Conservation (phyloP, 345 rosid species). For the Heritiera fomes region DNA sequence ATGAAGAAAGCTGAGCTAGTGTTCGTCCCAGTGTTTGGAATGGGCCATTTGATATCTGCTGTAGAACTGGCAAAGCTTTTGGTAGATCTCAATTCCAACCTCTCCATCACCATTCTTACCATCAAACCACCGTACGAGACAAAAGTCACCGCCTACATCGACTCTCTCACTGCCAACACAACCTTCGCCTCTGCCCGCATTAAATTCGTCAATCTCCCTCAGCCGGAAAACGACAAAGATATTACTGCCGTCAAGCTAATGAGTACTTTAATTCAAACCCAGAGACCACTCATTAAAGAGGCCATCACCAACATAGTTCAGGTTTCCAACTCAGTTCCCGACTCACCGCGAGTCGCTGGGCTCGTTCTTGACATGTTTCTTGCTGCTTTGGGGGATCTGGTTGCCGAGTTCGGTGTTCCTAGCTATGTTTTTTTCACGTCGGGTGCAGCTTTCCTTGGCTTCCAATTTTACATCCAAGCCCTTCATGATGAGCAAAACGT, state of each 20-base stretch:
- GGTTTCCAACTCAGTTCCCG: neutral
- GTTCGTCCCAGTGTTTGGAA: conserved; percentile 41
- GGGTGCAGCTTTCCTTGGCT: conserved; percentile 10
- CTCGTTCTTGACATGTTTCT: conserved; percentile 10
- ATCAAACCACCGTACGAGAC: conserved; percentile 5
- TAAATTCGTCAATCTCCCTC: too few relatives aligned
- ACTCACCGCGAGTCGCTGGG: conserved; percentile 8
- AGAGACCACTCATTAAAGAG: neutral
- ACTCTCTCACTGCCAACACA: neutral
- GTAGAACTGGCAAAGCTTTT: conserved; percentile 44
- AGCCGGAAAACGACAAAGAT: neutral
- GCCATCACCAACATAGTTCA: neutral
- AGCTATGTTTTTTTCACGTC: too few relatives aligned
- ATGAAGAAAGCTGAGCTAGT: too few relatives aligned
- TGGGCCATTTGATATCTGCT: conserved; percentile 48
- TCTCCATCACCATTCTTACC: conserved; percentile 47
- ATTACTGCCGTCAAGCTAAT: too few relatives aligned
- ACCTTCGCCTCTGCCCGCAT: neutral
- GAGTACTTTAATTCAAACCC: too few relatives aligned
- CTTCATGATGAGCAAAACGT: neutral
- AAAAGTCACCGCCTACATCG: neutral
- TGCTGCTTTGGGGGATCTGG: neutral
- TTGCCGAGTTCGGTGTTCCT: too few relatives aligned
- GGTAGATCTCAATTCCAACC: conserved; percentile 26
- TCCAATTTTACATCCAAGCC: neutral